Percentiles rank a stretch among this genome's conserved stretches.
Evolutionary conservation across 2,329 filamentous ascomycete genomes (phyloP).

Genomic region (Aspergillus brasiliensis): DNA sequence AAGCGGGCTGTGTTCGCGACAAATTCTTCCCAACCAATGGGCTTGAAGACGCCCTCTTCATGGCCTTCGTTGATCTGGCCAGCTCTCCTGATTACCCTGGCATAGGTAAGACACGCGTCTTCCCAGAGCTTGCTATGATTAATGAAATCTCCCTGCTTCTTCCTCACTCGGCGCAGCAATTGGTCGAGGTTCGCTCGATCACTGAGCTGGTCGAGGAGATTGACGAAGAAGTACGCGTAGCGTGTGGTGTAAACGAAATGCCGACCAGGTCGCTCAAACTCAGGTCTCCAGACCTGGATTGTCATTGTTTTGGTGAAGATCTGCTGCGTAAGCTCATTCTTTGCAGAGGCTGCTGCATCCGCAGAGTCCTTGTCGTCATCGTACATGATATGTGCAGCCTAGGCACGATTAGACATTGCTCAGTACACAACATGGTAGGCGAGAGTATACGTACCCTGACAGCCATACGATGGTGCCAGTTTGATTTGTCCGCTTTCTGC

Average conservation of each 20-base stretch:
- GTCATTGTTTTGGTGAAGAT: slow-evolving; percentile 95
- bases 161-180: slow-evolving; percentile 75
- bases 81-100: slow-evolving; percentile 60
- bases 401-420: slow-evolving; percentile 38
- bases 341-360: slow-evolving; percentile 61
- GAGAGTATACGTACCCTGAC: slow-evolving; percentile 61
- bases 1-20: slow-evolving; percentile 60
- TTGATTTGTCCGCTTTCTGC: slow-evolving; percentile 77
- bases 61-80: slow-evolving; percentile 61
- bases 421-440: slow-evolving; percentile 18
- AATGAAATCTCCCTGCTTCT: slow-evolving; percentile 75
- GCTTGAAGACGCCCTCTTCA: slow-evolving; percentile 67
- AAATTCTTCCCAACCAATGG: slow-evolving; percentile 67
- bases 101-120: slow-evolving; percentile 60
- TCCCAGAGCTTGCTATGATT: slow-evolving; percentile 66
- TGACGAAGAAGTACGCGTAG: slow-evolving; percentile 80
- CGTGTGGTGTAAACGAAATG: slow-evolving; percentile 91
- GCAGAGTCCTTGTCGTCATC: slow-evolving; percentile 54
- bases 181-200: slow-evolving; percentile 77
- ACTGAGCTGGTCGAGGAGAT: slow-evolving; percentile 70
- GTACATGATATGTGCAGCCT: slow-evolving; percentile 63
- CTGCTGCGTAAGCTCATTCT: slow-evolving; percentile 76
- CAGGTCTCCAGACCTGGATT: slow-evolving; percentile 93
- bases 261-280: slow-evolving; percentile 78
- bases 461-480: slow-evolving; percentile 93